A percentile compares a stretch with the other conserved stretches of the same genome.
Conservation (phyloP, 1,284 basidiomycete species). For the Mrakiaceae sp. region DNA sequence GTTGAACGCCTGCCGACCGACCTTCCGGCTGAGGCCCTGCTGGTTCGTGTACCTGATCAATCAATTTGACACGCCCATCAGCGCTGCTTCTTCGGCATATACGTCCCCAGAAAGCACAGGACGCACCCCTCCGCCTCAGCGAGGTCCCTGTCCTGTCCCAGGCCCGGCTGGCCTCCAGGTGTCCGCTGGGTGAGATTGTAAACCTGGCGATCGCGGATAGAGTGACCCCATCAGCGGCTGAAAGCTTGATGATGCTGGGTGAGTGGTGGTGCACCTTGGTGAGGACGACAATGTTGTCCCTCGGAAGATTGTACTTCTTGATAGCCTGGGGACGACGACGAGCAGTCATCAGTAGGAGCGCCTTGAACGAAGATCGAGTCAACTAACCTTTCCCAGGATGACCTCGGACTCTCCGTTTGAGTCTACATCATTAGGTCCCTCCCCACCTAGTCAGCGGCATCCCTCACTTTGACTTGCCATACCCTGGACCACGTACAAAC, state of each 20-base stretch:
- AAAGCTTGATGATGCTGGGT: too few relatives aligned
- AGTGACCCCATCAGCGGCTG: too few relatives aligned
- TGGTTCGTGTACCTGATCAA: constrained; percentile 38
- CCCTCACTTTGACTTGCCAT: too few relatives aligned
- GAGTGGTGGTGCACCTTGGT: constrained; percentile 45
- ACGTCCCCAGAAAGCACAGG: constrained; percentile 14
- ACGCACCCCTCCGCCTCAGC: neutral
- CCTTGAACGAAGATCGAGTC: neutral
- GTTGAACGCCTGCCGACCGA: constrained; percentile 17
- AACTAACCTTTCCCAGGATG: constrained; percentile 3
- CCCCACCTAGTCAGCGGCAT: too few relatives aligned
- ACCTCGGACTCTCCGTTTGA: neutral
- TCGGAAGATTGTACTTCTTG: constrained; percentile 54
- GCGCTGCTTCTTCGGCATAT: constrained; percentile 8
- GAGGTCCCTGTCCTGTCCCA: neutral
- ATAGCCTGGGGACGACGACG: constrained; percentile 45
- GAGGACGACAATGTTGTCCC: constrained; percentile 63
- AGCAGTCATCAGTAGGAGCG: neutral
- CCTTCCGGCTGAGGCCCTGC: constrained; percentile 36
- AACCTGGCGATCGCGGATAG: too few relatives aligned
- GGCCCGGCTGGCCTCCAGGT: too few relatives aligned
- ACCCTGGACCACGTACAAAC: neutral
- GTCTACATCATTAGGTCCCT: neutral
- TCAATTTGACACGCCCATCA: too few relatives aligned
- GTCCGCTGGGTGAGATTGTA: too few relatives aligned